Evolutionary conservation across 2,329 filamentous ascomycete species (phyloP), one percentile per base, ranked within the genome.

Genomic region (Xylaria digitata): DNA sequence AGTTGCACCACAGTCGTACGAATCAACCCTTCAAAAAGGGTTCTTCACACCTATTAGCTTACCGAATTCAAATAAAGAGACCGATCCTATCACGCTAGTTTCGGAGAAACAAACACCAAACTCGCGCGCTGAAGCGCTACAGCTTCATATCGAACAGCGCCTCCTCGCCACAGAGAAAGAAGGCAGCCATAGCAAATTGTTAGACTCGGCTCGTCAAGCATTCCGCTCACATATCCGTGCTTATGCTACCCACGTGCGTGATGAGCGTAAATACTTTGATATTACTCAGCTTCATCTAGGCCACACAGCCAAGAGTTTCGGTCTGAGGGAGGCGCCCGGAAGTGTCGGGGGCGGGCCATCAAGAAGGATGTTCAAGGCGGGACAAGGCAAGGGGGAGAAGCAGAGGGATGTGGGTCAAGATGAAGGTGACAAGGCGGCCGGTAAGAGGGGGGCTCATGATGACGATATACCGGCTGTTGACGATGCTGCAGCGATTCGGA

Each of bases 181-280:
- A 37, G 71, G 68, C 1, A 60, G 53, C 43, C 61, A 55, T n/a
- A 61, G 61, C 40, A 88, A 88, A 62, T 87, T 92, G 45, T 87
- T 97, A 4, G 93, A 97, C 74, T 86, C 94, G 74, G 95, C 92
- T 0, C 88, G 93, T 21, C 89, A 92, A 72, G 96, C 91, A 0
- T 99, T 92, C 82, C 93, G 96, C 76, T 96, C 92, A 57, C 94
- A 98, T 75, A 90, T 99, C 61, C 87, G 96, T 61, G 96, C 96
- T 0, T 99, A 99, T 78, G 94, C 96, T 2, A 99, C 96, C 0
- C 96, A 99, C 79, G 88, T 95, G 32, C 90, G 92, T 34, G 90
- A 90, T 49, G 96, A 99, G 81, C 87, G 96, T 59, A 83, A 84
- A 59, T 94, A 92, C 77, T 99, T 99, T 78, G 92, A 98, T 78